Evolutionary conservation across 2,329 filamentous ascomycete genomes (phyloP).

Genomic region (Coccinonectria pachysandricola): DNA sequence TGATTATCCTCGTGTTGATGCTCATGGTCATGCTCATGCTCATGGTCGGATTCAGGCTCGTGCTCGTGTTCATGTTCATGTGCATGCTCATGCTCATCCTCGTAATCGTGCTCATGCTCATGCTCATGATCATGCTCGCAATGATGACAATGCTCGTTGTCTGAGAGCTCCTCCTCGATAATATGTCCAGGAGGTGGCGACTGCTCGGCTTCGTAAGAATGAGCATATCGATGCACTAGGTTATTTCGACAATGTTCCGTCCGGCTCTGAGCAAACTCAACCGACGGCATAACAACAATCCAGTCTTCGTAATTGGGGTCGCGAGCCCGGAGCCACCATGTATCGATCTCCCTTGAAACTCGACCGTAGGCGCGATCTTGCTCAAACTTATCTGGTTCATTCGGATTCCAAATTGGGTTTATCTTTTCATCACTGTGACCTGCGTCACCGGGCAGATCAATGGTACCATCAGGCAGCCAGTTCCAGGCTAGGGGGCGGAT

Average conservation of each 20-base stretch:
- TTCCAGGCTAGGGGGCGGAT: conserved; percentile 45
- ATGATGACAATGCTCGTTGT: conserved; percentile 27
- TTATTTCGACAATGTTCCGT: conserved; percentile 50
- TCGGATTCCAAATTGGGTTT: conserved; percentile 38
- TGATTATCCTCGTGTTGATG: conserved; percentile 19
- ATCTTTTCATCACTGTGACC: conserved; percentile 32
- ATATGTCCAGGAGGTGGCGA: conserved; percentile 25
- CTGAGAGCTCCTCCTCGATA: conserved; percentile 29
- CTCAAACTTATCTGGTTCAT: conserved; percentile 46
- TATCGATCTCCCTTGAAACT: conserved; percentile 54
- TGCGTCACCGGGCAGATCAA: conserved; percentile 20
- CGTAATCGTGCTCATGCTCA: conserved; percentile 5
- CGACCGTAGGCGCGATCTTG: conserved; percentile 49
- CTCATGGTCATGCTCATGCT: conserved; percentile 35
- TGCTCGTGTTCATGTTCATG: conserved; percentile 11
- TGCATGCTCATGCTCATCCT: conserved; percentile 4
- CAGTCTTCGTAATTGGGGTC: conserved; percentile 51
- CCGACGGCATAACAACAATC: conserved; percentile 48
- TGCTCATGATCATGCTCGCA: conserved; percentile 36
- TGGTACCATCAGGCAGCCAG: conserved; percentile 36
- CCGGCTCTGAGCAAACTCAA: conserved; percentile 47
- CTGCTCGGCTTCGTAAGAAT: conserved; percentile 33
- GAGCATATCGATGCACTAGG: conserved; percentile 45
- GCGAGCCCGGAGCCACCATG: conserved; percentile 52
- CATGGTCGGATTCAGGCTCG: conserved; percentile 10